Evolutionary conservation across 2,329 filamentous ascomycete genomes (phyloP).

Genomic region (Pseudogymnoascus sp.): DNA sequence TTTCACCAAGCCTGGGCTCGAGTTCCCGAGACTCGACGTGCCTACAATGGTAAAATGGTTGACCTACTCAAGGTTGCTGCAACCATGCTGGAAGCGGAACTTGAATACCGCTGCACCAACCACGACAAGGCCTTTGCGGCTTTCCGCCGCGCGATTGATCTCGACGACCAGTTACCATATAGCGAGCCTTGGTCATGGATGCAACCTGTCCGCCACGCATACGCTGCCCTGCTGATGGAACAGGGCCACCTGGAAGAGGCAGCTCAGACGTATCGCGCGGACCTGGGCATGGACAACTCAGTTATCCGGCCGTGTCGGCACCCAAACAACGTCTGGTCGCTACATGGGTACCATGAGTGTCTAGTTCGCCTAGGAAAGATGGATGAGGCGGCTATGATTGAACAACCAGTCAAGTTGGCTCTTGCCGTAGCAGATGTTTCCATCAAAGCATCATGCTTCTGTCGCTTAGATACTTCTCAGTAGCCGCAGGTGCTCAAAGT

Average conservation of each 20-base stretch:
- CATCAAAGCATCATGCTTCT: conserved; percentile 51
- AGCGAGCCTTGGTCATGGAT: conserved; percentile 76
- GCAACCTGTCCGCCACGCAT: conserved; percentile 63
- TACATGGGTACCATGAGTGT: conserved; percentile 67
- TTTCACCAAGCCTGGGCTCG: conserved; percentile 43
- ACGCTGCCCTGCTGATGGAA: conserved; percentile 60
- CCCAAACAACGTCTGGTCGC: conserved; percentile 65
- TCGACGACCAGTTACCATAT: conserved; percentile 57
- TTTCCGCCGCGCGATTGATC: conserved; percentile 46
- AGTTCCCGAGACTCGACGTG: conserved; percentile 51
- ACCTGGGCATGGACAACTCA: conserved; percentile 50
- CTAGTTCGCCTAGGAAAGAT: conserved; percentile 43
- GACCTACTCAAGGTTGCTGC: conserved; percentile 54
- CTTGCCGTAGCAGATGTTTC: conserved; percentile 50
- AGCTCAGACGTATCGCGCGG: conserved; percentile 47
- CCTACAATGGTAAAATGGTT: conserved; percentile 59
- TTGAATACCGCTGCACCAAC: conserved; percentile 58
- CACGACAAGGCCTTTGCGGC: conserved; percentile 49
- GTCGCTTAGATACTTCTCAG: conserved; percentile 26
- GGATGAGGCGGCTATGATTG: conserved; percentile 39
- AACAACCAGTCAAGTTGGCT: conserved; percentile 42
- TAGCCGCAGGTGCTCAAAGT: neutral
- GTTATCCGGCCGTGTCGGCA: conserved; percentile 58
- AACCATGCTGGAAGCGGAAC: conserved; percentile 63
- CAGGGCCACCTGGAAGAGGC: conserved; percentile 52